A percentile compares a stretch with the other conserved stretches of the same genome.
phyloP scores from a whole-genome alignment of 2,329 filamentous ascomycete species.

The Geoglossum cookeanum region DNA sequence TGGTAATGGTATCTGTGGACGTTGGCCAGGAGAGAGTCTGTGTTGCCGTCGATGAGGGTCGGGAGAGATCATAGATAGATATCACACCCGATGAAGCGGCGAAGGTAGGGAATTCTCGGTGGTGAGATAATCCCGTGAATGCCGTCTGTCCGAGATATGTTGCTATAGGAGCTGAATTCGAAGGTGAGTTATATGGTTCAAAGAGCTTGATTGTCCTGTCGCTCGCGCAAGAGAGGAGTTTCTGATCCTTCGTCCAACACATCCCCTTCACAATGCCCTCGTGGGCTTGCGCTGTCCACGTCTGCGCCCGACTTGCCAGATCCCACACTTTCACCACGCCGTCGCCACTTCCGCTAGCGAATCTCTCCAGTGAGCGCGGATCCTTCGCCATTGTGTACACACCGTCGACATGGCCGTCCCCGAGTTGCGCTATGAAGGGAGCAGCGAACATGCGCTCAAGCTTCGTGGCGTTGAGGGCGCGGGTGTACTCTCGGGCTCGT shows the following conservation, averaged over 20 bases:
- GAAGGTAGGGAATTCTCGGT: slow-evolving; percentile 60
- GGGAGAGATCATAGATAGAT: slow-evolving; percentile 72
- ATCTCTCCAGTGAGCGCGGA: slow-evolving; percentile 49
- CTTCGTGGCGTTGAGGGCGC: slow-evolving; percentile 70
- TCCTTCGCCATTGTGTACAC: slow-evolving; percentile 69
- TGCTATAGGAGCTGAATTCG: slow-evolving; percentile 50
- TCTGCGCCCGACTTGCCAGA: slow-evolving; percentile 49
- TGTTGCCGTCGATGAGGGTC: slow-evolving; percentile 55
- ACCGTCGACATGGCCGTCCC: slow-evolving; percentile 81
- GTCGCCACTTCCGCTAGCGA: slow-evolving; percentile 76
- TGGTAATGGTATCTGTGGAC: slow-evolving; percentile 73
- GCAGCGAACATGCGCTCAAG: slow-evolving; percentile 80
- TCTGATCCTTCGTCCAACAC: slow-evolving; percentile 72
- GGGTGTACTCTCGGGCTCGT: slow-evolving; percentile 67
- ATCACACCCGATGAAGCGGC: slow-evolving; percentile 59
- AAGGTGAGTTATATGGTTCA: slow-evolving; percentile 62
- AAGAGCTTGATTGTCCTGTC: slow-evolving; percentile 82
- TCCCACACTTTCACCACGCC: slow-evolving; percentile 92
- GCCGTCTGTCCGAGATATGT: slow-evolving; percentile 71
- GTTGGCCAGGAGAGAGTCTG: slow-evolving; percentile 79
- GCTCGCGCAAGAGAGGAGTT: slow-evolving; percentile 68
- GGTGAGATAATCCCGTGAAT: slow-evolving; percentile 70
- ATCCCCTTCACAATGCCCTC: slow-evolving; percentile 87
- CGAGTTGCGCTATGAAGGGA: slow-evolving; percentile 72
- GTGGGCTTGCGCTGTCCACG: slow-evolving; percentile 66